Evolutionary conservation across 140 eudicot genomes (phyloP).

Genomic region (Stevia rebaudiana): DNA sequence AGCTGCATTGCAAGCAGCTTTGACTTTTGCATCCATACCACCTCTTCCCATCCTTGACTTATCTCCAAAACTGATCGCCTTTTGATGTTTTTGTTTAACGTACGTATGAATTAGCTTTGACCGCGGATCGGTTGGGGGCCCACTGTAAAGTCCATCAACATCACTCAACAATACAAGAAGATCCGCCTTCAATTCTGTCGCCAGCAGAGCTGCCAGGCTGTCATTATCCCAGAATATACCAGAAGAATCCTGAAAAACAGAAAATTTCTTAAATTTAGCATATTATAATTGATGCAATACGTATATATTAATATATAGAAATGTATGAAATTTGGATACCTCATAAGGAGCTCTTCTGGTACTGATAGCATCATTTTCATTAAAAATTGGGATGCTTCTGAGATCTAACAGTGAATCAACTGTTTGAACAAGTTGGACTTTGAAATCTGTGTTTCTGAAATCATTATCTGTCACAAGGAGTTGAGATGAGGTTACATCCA

Average conservation of each 20-base stretch:
- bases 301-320: constrained; percentile 2
- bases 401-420: constrained; percentile 61
- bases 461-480: constrained; percentile 89
- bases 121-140: constrained; percentile 88
- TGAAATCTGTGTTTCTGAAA: constrained; percentile 69
- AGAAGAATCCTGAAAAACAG: constrained; percentile 60
- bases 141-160: constrained; percentile 92
- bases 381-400: constrained; percentile 72
- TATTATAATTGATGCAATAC: constrained; percentile 5
- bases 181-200: constrained; percentile 75
- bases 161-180: constrained; percentile 87
- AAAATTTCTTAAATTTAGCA: constrained; percentile 19
- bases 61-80: constrained; percentile 72
- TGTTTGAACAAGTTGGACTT: constrained; percentile 65
- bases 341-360: constrained; percentile 88
- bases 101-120: constrained; percentile 82
- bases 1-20: constrained; percentile 80
- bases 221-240: constrained; percentile 98
- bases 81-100: constrained; percentile 68
- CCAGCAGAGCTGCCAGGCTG: constrained; percentile 77
- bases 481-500: constrained; percentile 87
- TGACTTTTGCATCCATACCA: constrained; percentile 94
- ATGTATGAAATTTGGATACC: constrained; percentile 31
- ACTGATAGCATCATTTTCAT: constrained; percentile 93
- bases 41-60: constrained; percentile 97